Evolutionary conservation across 805 yeast species (phyloP), one percentile per base, ranked within the genome.

Genomic region (Candida nonsorbophila): DNA sequence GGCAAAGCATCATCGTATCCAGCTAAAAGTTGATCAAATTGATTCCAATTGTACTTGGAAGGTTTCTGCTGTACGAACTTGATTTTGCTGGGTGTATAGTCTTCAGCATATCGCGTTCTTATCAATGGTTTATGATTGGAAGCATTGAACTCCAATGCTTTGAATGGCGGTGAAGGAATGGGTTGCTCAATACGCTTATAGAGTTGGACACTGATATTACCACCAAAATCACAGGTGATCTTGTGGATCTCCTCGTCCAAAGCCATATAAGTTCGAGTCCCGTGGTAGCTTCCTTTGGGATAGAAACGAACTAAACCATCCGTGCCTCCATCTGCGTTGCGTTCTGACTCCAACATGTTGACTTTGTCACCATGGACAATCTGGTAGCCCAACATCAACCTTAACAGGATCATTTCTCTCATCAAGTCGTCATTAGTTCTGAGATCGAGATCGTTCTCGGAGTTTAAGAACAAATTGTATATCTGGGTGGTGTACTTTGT

Each of bases 371-470:
- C 95, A 25, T 74, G 74, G 41, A 94, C 85, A 18, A 92, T 77
- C 49, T 92, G 99, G 49, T 87, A 94, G 0, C 99, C 98, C 32
- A 85, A 64, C 31, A 84, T 69, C 16, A 92, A 62, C 33, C 99
- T 66, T 41, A 85, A 59, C 24, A 85, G 81, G 7, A 92, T 77
- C 94, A 92, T 84, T 41, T 86, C 94, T 32, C 87, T 72, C 68
- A 92, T 65, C 22, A 92, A 58, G 18, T 77, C 83, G 18, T 47
- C 48, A 11, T 71, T 70, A 14, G 76, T 62, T 3, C 69, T 69
- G 46, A 73, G 69, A 18, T 70, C 67, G 24, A 62, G 58, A 26
- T 64, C 56, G 29, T 74, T 77, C 33, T 73, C 79, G 27, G 70
- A 78, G 40, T 79, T 81, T 23, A 84, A 47, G 5, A 80, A 64